Evolutionary conservation across 2,329 filamentous ascomycete species (phyloP).

Genomic region (Aspergillus pseudoglaucus): DNA sequence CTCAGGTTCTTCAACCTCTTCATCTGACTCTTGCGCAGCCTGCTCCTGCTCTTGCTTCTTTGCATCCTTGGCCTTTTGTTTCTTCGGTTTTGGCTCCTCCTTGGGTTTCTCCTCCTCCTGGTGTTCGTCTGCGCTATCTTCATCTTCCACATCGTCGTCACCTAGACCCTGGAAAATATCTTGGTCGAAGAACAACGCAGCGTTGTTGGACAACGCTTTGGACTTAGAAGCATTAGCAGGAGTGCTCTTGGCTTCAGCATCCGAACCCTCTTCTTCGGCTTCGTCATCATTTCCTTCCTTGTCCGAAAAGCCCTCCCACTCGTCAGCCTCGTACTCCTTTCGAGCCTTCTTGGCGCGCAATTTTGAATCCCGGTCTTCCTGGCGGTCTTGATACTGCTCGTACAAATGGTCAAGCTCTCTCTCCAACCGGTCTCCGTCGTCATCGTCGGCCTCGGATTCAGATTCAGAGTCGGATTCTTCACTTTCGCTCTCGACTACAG

Average conservation of each 20-base stretch:
- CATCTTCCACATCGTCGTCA: conserved; percentile 53
- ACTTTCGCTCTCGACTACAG: conserved; percentile 51
- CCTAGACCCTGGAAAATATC: conserved; percentile 86
- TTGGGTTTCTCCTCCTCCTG: conserved; percentile 21
- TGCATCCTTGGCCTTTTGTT: conserved; percentile 16
- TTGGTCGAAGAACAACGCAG: conserved; percentile 85
- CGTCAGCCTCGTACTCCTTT: conserved; percentile 72
- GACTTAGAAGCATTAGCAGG: conserved; percentile 28
- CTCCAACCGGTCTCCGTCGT: conserved; percentile 77
- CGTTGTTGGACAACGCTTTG: conserved; percentile 69
- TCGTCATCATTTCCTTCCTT: conserved; percentile 54
- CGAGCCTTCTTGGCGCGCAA: conserved; percentile 83
- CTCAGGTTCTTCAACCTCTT: conserved; percentile 26
- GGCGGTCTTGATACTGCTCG: conserved; percentile 72
- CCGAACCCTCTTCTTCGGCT: conserved; percentile 53
- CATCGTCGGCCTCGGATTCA: conserved; percentile 60
- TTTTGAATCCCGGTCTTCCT: conserved; percentile 75
- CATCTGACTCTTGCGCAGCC: conserved; percentile 26
- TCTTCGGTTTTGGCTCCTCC: conserved; percentile 13
- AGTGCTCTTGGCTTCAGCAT: conserved; percentile 12
- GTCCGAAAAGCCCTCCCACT: conserved; percentile 84
- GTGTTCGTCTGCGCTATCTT: conserved; percentile 35
- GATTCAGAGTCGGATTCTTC: conserved; percentile 54
- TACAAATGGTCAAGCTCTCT: conserved; percentile 83
- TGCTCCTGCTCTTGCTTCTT: conserved; percentile 15